Conservation (phyloP, 208 protist genomes). For the Wallacemonas sp. region DNA sequence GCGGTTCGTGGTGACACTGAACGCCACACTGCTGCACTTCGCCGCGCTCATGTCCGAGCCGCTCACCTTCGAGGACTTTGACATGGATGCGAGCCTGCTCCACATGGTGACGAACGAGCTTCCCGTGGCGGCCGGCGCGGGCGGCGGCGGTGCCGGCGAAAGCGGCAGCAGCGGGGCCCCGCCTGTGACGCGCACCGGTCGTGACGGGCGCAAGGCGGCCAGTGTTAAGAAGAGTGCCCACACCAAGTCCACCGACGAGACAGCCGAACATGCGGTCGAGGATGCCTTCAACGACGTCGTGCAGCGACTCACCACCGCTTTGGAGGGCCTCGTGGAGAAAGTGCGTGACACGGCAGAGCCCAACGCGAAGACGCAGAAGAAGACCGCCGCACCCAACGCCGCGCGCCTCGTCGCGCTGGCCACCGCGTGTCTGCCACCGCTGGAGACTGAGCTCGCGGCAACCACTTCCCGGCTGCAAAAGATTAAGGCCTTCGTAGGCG, state of each 20-base stretch:
- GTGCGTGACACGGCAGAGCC: conserved; percentile 30
- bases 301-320: conserved; percentile 26
- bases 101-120: conserved; percentile 7
- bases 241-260: conserved; percentile 35
- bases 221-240: conserved; percentile 31
- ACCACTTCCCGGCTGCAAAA: conserved; percentile 32
- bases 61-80: conserved; percentile 59
- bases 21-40: conserved; percentile 78
- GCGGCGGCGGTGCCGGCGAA: neutral
- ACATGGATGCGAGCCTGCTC: conserved; percentile 35
- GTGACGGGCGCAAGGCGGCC: conserved; percentile 22
- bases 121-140: neutral
- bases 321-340: conserved; percentile 40
- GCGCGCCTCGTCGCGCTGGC: conserved; percentile 16
- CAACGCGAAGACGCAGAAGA: conserved; percentile 33
- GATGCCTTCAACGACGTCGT: conserved; percentile 54
- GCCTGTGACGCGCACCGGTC: conserved; percentile 4
- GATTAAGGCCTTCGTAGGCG: conserved; percentile 38
- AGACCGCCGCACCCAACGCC: conserved; percentile 26
- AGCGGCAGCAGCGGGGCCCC: conserved; percentile 11
- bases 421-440: conserved; percentile 19
- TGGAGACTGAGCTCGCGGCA: conserved; percentile 30
- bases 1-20: conserved; percentile 49
- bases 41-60: conserved; percentile 52
- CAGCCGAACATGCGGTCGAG: conserved; percentile 39